Conservation (phyloP, 495 filamentous ascomycete species). For the Daldinia caldariorum region DNA sequence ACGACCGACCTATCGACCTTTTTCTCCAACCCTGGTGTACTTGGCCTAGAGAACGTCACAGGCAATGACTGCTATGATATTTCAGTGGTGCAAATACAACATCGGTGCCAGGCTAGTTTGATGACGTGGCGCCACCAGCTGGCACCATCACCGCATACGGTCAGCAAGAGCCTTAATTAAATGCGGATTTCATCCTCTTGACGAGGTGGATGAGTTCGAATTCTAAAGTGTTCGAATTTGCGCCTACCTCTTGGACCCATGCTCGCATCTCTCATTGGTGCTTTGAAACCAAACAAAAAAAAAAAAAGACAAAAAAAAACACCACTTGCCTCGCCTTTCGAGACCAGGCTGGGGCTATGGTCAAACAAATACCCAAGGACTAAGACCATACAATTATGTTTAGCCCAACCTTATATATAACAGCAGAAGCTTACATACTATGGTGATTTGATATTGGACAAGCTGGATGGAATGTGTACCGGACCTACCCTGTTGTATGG, state of each 20-base stretch:
- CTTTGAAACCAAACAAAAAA: not conserved
- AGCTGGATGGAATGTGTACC: not conserved
- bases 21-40: not conserved
- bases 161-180: slow-evolving; percentile 1
- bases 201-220: not conserved
- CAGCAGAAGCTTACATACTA: not conserved
- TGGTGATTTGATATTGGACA: not conserved
- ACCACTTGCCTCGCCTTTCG: not conserved
- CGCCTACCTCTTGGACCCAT: not conserved
- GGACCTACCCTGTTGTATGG: not conserved
- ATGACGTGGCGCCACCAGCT: not conserved
- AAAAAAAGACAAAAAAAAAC: too few relatives aligned
- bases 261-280: not conserved
- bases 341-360: not conserved
- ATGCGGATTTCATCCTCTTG: not conserved
- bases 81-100: slow-evolving; percentile 4
- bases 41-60: not conserved
- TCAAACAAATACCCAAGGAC: not conserved
- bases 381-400: not conserved
- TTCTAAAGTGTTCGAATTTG: not conserved
- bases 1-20: not conserved
- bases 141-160: not conserved
- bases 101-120: not conserved
- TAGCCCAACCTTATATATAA: not conserved
- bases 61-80: slow-evolving; percentile 4